Percentiles rank a stretch among this genome's conserved stretches.
phyloP scores from a whole-genome alignment of 2,329 filamentous ascomycete genomes.

The Colletotrichum lini region DNA sequence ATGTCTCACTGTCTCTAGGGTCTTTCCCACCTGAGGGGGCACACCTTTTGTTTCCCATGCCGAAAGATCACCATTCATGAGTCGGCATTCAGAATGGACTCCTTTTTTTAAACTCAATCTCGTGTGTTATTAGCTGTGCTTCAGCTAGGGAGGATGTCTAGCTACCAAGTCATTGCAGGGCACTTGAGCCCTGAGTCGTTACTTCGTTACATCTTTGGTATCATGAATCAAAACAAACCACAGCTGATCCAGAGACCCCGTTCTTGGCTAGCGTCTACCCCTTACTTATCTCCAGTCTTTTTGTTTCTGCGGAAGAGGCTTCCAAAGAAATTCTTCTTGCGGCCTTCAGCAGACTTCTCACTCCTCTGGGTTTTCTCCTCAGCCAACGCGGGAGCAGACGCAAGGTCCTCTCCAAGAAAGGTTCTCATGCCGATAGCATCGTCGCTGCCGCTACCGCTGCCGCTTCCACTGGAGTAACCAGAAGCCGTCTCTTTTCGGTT shows the following conservation, averaged over 20 bases:
- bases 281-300: slow-evolving; percentile 30
- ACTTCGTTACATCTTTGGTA: background rate
- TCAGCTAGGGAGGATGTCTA: background rate
- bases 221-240: background rate
- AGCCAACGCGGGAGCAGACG: background rate
- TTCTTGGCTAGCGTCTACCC: background rate
- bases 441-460: slow-evolving; percentile 9
- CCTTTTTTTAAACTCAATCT: background rate
- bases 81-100: background rate
- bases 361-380: background rate
- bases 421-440: slow-evolving; percentile 32
- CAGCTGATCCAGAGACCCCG: too few relatives aligned
- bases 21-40: background rate
- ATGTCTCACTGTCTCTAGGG: background rate
- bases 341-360: background rate
- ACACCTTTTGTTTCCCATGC: too few relatives aligned
- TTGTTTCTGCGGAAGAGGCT: slow-evolving; percentile 23
- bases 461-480: background rate
- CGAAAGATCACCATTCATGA: too few relatives aligned
- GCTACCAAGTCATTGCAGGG: too few relatives aligned
- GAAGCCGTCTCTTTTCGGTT: slow-evolving; percentile 13
- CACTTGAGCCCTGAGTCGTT: background rate
- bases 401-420: slow-evolving; percentile 25
- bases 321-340: slow-evolving; percentile 34
- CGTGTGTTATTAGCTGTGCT: background rate